phyloP scores from a whole-genome alignment of 371 early-diverging fungal species.

The Mucor indicus region DNA sequence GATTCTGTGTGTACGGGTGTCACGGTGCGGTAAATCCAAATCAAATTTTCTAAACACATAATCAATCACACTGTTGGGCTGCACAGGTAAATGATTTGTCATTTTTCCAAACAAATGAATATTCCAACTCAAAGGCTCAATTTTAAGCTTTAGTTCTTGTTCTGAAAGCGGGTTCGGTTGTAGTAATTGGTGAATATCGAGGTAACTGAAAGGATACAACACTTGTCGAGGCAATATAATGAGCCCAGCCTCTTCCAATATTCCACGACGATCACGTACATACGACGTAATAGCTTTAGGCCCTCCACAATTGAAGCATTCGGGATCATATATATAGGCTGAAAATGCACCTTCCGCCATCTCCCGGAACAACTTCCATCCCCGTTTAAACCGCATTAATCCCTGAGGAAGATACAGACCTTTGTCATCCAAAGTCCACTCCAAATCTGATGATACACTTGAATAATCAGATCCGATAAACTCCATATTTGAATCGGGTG shows the following conservation, averaged over 20 bases:
- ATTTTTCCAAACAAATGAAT: conserved; percentile 64
- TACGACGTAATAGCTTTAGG: conserved; percentile 63
- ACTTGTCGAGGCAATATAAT: conserved; percentile 50
- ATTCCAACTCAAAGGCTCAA: conserved; percentile 43
- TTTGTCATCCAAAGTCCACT: conserved; percentile 61
- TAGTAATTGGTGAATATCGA: conserved; percentile 45
- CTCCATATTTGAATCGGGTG: conserved; percentile 52
- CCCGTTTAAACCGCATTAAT: conserved; percentile 63
- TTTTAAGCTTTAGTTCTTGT: conserved; percentile 39
- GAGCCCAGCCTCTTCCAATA: conserved; percentile 48
- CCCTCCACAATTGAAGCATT: conserved; percentile 66
- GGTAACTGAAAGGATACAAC: conserved; percentile 54
- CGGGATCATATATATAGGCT: conserved; percentile 50
- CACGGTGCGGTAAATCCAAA: conserved; percentile 47
- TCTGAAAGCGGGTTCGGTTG: conserved; percentile 44
- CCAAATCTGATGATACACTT: conserved; percentile 40
- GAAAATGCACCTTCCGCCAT: conserved; percentile 58
- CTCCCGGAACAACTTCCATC: conserved; percentile 61
- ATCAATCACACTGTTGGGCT: conserved; percentile 52
- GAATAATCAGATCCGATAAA: conserved; percentile 65
- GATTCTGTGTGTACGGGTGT: conserved; percentile 31
- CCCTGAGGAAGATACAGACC: conserved; percentile 62
- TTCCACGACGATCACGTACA: conserved; percentile 46
- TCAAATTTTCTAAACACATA: conserved; percentile 50
- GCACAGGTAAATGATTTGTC: conserved; percentile 51